Evolutionary conservation across 2,329 filamentous ascomycete genomes (phyloP), one percentile per base, ranked within the genome.

Genomic region (Colletotrichum neosansevieriae): DNA sequence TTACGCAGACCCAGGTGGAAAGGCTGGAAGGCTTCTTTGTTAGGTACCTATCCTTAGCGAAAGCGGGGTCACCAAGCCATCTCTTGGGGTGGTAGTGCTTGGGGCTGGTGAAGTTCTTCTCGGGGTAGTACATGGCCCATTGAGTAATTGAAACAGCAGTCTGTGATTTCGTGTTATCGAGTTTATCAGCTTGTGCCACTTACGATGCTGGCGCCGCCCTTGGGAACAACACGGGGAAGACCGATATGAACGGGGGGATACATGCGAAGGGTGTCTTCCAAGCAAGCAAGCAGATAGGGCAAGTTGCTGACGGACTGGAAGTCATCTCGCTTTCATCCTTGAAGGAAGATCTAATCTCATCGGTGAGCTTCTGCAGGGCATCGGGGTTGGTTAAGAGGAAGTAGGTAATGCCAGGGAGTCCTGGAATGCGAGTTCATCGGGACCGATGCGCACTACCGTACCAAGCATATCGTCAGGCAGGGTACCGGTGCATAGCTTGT

Each of bases 1-100:
- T 85, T 84, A 1, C 85, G 75, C 6, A 84, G 80, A 0, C 85
- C 84, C 2, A 82, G 40, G 4, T 80, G 79, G 70, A 87, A 86
- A 1, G 85, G 82, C 71, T 86, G 81, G 63, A 84, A 77, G 1
- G 78, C 79, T 0, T 82, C 80, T 42, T 63, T 71, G 13, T 71
- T n/a, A n/a, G n/a, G n/a, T n/a, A n/a, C n/a, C n/a, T 63, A 59
- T 79, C 76, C 19, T 65, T 65, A 2, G 53, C 71, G 32, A 72
- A 76, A 2, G 50, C 56, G 0, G 67, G 47, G 17, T 76, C 75
- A 7, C 34, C 53, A 19, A 76, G 57, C 79, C 72, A 80, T 11
- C 75, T 69, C 69, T 73, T 76, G 0, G 81, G 82, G 12, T 75
- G 67, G 63, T 82, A 83, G 2, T 73, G 69, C 7, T 75, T 69